Base-by-base conservation (phyloP, 73 alveolate species). In the Stentor roeselii region DNA sequence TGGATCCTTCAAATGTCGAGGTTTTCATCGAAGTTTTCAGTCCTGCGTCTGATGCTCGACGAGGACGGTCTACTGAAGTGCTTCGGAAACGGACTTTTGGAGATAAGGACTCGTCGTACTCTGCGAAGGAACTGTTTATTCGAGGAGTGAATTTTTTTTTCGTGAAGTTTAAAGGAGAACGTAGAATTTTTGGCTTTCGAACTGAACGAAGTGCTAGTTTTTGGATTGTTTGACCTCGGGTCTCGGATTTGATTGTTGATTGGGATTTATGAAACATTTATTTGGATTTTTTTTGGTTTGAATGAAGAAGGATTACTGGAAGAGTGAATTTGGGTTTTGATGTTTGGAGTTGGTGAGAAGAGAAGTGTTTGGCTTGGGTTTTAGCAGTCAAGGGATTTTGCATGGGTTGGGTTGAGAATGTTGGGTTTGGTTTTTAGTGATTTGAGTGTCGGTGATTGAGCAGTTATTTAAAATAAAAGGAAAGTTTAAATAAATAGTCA, bases 11-110 rank as follows among this genome's bases (percentile, higher is more conserved):
- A 50, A 11, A 6, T 11, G 21, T 11, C 6, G 67, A 50, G 21
- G 30, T 50, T 11, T 50, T 50, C 6, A 50, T 6, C 6, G 6
- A 11, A 11, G 80, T 27, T 67, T n/a, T n/a, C 41, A 67, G 11
- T 30, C 37, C 80, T 67, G 27, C 37, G 1, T 21, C 37, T 32
- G 80, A 67, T 27, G 15, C 34, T 21, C 37, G 37, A 15, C 80
- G 21, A 1, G 80, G 1, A 21, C 80, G 37, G 41, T 67, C 80
- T 21, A 67, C 80, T 67, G 80, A 67, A 30, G 80, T 67, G 34
- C 80, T 67, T 1, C 80, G n/a, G 2, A 67, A 67, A 27, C 37
- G 21, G 0, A 34, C 27, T 21, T 21, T 32, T 21, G 80, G 37
- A 0, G 80, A 32, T 67, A 32, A 67, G 11, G 50, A 67, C 34